Base-by-base conservation (phyloP, 1,284 basidiomycete genomes). In the Marasmius fiardii region DNA sequence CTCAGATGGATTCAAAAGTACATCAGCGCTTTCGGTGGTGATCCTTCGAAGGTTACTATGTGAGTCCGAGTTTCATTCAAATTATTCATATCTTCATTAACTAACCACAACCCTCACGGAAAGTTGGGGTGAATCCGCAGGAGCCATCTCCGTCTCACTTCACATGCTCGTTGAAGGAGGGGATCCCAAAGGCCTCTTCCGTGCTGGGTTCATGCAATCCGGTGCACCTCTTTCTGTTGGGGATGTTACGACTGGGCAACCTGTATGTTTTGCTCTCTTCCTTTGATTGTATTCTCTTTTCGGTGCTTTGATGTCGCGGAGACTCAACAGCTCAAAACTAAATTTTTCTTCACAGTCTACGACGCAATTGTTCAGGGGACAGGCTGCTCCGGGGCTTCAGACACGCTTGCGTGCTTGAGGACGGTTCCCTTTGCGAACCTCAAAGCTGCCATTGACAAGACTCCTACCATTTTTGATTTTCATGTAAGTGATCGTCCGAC, bases 1-100 rank as follows among this genome's bases (percentile, higher is more conserved):
- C 66, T 31, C 14, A 66, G 81, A 56, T 90, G 87, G 86, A 70
- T 88, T 0, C 80, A 86, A 58, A 75, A 82, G 62, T 85, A 89
- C 62, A 85, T 90, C 43, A 58, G 67, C 12, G 67, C 69, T 0
- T 89, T 90, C 56, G 85, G 86, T 1, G 88, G 88, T 5, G 80
- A 88, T 63, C 78, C 80, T 12, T 67, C 70, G 1, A 77, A 77
- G 62, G 82, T 85, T 3, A 82, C 79, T 1, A 76, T 83, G 82
- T 83, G 66, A 51, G 76, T 63, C 18, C n/a, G 11, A 44, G n/a
- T 43, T 23, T 4, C 37, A 6, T 31, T 0, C 24, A 11, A 33
- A 5, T 24, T 26, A 21, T 16, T 14, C 43, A 20, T 14, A 23
- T 47, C 23, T n/a, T n/a, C 24, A 31, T 24, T 11, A 43, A 11